Evolutionary conservation across 2,329 filamentous ascomycete genomes (phyloP), one percentile per base, ranked within the genome.

Genomic region (Colletotrichum sp.): DNA sequence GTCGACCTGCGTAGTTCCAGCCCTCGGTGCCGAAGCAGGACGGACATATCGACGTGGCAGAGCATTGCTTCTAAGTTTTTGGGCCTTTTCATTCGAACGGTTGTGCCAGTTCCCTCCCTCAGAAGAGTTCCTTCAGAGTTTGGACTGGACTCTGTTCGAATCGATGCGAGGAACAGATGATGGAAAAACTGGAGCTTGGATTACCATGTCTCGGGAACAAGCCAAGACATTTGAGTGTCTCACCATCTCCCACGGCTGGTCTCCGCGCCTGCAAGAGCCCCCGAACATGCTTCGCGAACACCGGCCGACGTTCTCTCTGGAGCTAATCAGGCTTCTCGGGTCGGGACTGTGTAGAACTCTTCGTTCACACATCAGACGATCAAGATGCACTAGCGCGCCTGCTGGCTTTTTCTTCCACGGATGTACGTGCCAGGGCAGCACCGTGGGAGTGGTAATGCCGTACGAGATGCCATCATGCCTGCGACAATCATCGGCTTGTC

Each of bases 281-380:
- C 58, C 62, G 68, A 74, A 74, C 72, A 74, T 66, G 61, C 68
- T 71, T 74, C 72, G 55, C 62, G 73, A 75, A 75, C 69, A 34
- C 62, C 55, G 43, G n/a, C 55, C 38, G 55, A 67, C 28, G 56
- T 59, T 59, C 61, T 67, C 24, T 30, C 24, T 48, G 18, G 69
- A 43, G 56, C 62, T 43, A 34, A 67, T 61, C 38, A 62, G 69
- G 43, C 55, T 36, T 48, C 32, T 56, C 62, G 69, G 70, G 52
- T 72, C 56, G 55, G 36, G 32, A 24, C 21, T 13, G 67, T 55
- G 16, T 26, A 34, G n/a, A 55, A 26, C 52, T 72, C 55, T 63
- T 24, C 14, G 14, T 63, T n/a, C 36, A 16, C 34, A 68, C 28
- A 75, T 73, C 69, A 68, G 73, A 75, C 63, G 73, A 48, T 59